A percentile compares a stretch with the other conserved stretches of the same genome.
phyloP scores from a whole-genome alignment of 129 eudicot genomes.

The Gnaphalium uliginosum region DNA sequence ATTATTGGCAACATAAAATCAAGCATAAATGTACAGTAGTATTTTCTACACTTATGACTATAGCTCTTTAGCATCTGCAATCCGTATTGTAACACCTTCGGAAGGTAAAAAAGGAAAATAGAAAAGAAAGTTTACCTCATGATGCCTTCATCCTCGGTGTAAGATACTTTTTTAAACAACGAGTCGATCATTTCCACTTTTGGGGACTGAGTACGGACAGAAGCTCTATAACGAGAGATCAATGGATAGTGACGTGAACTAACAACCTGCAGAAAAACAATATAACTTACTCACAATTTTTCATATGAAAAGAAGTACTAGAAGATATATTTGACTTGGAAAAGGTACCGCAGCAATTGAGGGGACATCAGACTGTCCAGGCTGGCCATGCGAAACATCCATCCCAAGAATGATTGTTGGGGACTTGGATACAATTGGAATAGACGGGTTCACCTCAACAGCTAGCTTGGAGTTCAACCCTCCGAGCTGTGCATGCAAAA shows the following conservation, averaged over 20 bases:
- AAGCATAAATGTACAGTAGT: not conserved
- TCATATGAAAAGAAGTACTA: not conserved
- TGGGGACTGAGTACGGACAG: constrained; percentile 69
- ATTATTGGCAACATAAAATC: not conserved
- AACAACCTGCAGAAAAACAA: constrained; percentile 50
- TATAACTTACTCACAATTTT: not conserved
- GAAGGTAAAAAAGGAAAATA: not conserved
- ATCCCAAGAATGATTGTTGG: constrained; percentile 84
- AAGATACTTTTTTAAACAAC: constrained; percentile 58
- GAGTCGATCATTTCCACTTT: constrained; percentile 75
- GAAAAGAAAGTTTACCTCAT: constrained; percentile 44
- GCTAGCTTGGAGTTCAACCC: constrained; percentile 71
- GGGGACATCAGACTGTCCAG: constrained; percentile 77
- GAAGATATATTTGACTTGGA: not conserved
- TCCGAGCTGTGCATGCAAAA: constrained; percentile 69
- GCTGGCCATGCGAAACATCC: constrained; percentile 85
- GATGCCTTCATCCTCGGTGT: constrained; percentile 70
- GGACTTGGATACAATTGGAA: constrained; percentile 63
- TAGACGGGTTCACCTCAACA: constrained; percentile 49
- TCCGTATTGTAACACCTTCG: not conserved
- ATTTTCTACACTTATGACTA: not conserved
- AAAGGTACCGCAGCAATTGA: constrained; percentile 80
- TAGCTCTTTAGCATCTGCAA: not conserved
- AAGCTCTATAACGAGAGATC: constrained; percentile 75
- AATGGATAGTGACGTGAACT: constrained; percentile 78